phyloP scores from a whole-genome alignment of 164 flowering plant genomes.

The Paratinospora sagittata region DNA sequence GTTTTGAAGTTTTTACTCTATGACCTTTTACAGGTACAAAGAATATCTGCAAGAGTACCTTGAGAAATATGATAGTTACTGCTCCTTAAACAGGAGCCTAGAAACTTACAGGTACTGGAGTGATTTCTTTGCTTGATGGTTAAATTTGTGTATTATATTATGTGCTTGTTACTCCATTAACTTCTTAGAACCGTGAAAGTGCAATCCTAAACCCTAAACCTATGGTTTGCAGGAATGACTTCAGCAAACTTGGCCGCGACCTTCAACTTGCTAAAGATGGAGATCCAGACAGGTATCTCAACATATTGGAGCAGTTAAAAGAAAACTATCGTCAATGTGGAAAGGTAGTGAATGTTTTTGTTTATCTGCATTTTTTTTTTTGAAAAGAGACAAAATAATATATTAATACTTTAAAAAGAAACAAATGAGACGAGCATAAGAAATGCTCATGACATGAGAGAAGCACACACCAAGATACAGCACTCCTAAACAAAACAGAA shows the following conservation, averaged over 20 bases:
- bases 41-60: conserved; percentile 80
- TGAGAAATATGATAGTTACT: conserved; percentile 69
- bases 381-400: too few species aligned
- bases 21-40: conserved; percentile 52
- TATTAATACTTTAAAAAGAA: too few species aligned
- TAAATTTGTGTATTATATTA: background rate
- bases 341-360: conserved; percentile 33
- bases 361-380: too few species aligned
- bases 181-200: background rate
- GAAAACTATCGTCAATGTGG: conserved; percentile 64
- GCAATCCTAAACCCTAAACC: background rate
- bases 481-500: too few species aligned
- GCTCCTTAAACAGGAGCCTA: conserved; percentile 53
- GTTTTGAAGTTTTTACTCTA: background rate
- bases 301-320: conserved; percentile 47
- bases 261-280: conserved; percentile 60
- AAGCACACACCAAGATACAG: too few species aligned
- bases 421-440: too few species aligned
- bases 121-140: background rate
- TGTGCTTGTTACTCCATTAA: background rate
- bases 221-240: conserved; percentile 51
- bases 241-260: conserved; percentile 52
- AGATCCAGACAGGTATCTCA: conserved; percentile 51
- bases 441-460: too few species aligned
- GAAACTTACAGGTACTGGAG: conserved; percentile 59